Evolutionary conservation across 768 basidiomycete species (phyloP), one percentile per base, ranked within the genome.

Genomic region (Xerocomus spinulosus): DNA sequence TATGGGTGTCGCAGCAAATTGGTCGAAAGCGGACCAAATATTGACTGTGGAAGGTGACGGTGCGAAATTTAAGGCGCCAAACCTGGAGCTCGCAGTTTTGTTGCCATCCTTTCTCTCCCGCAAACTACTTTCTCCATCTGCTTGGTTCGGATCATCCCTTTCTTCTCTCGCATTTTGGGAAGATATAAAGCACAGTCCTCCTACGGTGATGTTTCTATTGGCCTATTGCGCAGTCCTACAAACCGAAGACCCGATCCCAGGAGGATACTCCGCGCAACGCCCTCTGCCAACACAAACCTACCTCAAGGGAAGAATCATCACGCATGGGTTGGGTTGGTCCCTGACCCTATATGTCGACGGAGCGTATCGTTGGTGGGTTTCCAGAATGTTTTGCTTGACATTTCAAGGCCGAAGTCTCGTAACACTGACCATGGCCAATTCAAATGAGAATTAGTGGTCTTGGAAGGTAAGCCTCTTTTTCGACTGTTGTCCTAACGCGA

Each of bases 201-300:
- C 32, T 25, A 17, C 14, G 17, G 39, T 44, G 21, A 32, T 14
- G 26, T 5, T 14, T 30, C 46, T 44, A 18, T 45, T 30, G 18
- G 13, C 28, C 48, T 56, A 51, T 30, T 13, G 13, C 23, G 23
- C 52, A 32, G 36, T 9, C n/a, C 26, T 32, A n/a, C 46, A 49
- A 51, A 44, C 46, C 26, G 43, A 45, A 8, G 9, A 2, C n/a
- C 28, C 32, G 36, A 14, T 25, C 4, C 34, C 28, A 30, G 44
- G 9, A 5, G 14, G 7, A 14, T 38, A 15, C 23, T 14, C 23
- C 13, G 4, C 25, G n/a, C n/a, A n/a, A 21, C 25, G 10, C 1
- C 32, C 26, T 4, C 39, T 44, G 32, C 40, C 42, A 44, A 25
- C 23, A 36, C 9, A 24, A 37, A n/a, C 41, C 34, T 17, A 4